phyloP scores from a whole-genome alignment of 192 early-diverging fungal species.

The Radiomyces spectabilis region DNA sequence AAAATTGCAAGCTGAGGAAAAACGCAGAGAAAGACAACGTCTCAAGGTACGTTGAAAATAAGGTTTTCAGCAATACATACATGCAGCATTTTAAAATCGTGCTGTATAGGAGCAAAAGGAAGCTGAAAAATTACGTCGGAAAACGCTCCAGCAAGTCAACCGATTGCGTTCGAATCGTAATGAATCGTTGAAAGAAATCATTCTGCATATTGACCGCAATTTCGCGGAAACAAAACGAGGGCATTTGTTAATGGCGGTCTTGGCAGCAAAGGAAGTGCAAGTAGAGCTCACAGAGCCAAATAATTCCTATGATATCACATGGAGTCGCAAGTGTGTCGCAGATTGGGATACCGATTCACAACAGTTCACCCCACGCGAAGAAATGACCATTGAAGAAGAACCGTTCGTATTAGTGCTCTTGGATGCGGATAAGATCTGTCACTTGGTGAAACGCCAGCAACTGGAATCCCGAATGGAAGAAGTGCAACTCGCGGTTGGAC shows the following conservation, averaged over 20 bases:
- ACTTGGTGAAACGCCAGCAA: not conserved
- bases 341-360: conserved; percentile 26
- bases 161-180: conserved; percentile 15
- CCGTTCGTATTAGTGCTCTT: conserved; percentile 17
- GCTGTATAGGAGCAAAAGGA: conserved; percentile 8
- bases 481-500: conserved; percentile 3
- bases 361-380: conserved; percentile 7
- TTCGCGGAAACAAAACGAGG: conserved; percentile 24
- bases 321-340: conserved; percentile 20
- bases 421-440: conserved; percentile 11
- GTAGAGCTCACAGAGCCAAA: not conserved
- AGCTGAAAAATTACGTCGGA: conserved; percentile 14
- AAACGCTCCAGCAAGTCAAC: conserved; percentile 25
- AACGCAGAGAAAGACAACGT: too few species aligned
- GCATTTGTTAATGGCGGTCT: conserved; percentile 4
- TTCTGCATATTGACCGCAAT: conserved; percentile 28
- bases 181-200: conserved; percentile 32
- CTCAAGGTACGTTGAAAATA: too few species aligned
- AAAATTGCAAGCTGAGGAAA: too few species aligned
- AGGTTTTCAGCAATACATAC: too few species aligned
- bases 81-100: too few species aligned
- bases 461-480: conserved; percentile 12
- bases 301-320: conserved; percentile 21
- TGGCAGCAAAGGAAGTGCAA: conserved; percentile 1
- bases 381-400: conserved; percentile 18